phyloP scores from a whole-genome alignment of 306 rosid species.

The Castanea mollissima region DNA sequence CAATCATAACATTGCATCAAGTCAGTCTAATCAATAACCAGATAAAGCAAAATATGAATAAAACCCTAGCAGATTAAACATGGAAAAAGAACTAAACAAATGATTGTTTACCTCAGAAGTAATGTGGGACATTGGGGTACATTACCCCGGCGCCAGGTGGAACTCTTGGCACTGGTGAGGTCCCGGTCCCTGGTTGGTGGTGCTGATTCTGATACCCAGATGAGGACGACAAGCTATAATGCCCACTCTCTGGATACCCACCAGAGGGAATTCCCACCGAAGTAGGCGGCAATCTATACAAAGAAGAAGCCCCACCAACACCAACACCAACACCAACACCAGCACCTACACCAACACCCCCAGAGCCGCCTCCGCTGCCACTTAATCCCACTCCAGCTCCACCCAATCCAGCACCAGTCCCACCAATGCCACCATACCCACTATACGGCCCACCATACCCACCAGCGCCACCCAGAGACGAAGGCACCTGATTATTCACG shows the following conservation, averaged over 20 bases:
- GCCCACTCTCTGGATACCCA: slow-evolving; percentile 80
- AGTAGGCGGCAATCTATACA: slow-evolving; percentile 71
- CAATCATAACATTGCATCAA: neutral
- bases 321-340: slow-evolving; percentile 35
- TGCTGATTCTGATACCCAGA: slow-evolving; percentile 73
- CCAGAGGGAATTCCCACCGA: slow-evolving; percentile 70
- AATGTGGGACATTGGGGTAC: slow-evolving; percentile 82
- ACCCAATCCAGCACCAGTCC: slow-evolving; percentile 58
- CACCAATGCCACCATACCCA: slow-evolving; percentile 50
- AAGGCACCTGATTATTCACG: too few relatives aligned
- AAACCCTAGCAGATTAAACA: neutral
- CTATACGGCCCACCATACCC: slow-evolving; percentile 57
- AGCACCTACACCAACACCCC: slow-evolving; percentile 22
- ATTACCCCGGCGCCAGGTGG: slow-evolving; percentile 82
- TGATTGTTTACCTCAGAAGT: slow-evolving; percentile 72
- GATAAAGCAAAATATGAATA: neutral
- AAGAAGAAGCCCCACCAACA: slow-evolving; percentile 45
- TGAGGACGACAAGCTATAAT: slow-evolving; percentile 52
- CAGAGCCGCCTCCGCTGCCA: slow-evolving; percentile 13
- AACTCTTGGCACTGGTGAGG: slow-evolving; percentile 76
- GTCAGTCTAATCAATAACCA: neutral
- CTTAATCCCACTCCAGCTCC: slow-evolving; percentile 15
- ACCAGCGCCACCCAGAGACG: slow-evolving; percentile 48
- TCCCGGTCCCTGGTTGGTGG: slow-evolving; percentile 61
- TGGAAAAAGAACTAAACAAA: neutral